phyloP scores from a whole-genome alignment of 768 basidiomycete species.

The Auricularia sp. region DNA sequence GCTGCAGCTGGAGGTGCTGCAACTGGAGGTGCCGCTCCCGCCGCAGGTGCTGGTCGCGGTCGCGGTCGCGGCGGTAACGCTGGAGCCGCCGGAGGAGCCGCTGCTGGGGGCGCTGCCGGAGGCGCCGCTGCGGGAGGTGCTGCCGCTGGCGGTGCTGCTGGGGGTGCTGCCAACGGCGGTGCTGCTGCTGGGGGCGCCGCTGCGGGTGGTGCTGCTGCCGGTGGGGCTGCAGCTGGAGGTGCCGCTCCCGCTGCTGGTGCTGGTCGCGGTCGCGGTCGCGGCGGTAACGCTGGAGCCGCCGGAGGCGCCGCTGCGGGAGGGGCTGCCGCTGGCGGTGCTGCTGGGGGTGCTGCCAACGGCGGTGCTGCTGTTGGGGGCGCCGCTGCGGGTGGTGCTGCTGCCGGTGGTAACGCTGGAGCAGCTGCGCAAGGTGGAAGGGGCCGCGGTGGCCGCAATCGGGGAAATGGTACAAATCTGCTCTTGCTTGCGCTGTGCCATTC shows the following conservation, averaged over 20 bases:
- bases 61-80: not conserved
- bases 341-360: not conserved
- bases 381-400: not conserved
- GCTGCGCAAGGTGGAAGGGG: not conserved
- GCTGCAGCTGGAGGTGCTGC: not conserved
- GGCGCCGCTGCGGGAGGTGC: not conserved
- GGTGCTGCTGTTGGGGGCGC: not conserved
- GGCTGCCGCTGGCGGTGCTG: not conserved
- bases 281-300: not conserved
- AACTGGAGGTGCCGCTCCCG: not conserved
- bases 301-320: not conserved
- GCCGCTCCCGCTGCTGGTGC: not conserved
- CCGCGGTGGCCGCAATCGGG: not conserved
- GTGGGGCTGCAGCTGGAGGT: not conserved
- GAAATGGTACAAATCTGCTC: too few relatives aligned
- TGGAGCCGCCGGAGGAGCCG: not conserved
- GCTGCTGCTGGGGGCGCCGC: not conserved
- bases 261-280: not conserved
- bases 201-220: not conserved
- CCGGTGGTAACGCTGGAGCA: not conserved
- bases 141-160: not conserved
- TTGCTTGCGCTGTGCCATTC: too few relatives aligned
- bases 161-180: not conserved
- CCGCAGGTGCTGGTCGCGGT: not conserved
- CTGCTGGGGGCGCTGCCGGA: not conserved